Percentiles rank a stretch among this genome's conserved stretches.
These are phyloP conservation scores for Russula emetica DNA, from an alignment of 768 basidiomycete genomes.

Conservation along the genomic window DNA sequence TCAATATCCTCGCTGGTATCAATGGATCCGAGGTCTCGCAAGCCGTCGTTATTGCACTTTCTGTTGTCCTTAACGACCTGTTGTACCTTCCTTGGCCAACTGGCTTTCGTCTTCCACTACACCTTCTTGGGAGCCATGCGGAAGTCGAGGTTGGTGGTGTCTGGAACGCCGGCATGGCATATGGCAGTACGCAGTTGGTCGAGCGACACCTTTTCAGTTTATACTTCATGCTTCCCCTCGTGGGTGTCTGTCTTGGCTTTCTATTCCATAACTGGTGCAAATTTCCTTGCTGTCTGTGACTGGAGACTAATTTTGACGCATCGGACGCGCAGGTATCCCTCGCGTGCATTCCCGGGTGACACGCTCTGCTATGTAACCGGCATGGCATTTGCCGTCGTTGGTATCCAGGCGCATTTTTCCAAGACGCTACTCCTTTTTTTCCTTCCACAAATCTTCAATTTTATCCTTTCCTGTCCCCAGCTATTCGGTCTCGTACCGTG, in stretches of 20 bases:
- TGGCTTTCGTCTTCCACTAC: conserved; percentile 65
- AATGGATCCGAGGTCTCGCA: conserved; percentile 96
- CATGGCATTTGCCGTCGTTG: conserved; percentile 98
- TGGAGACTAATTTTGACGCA: background rate
- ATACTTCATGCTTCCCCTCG: conserved; percentile 95
- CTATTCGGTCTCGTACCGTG: conserved; percentile 91
- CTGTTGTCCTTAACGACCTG: conserved; percentile 87
- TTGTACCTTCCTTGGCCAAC: conserved; percentile 90
- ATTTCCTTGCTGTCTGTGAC: background rate
- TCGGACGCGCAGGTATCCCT: conserved; percentile 74
- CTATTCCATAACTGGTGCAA: conserved; percentile 94
- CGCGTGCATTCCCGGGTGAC: conserved; percentile 91
- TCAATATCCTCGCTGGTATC: conserved; percentile 97
- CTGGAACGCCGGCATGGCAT: conserved; percentile 79
- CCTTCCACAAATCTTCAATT: conserved; percentile 97
- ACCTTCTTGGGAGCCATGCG: conserved; percentile 59
- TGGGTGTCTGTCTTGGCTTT: conserved; percentile 86
- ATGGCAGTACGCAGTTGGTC: conserved; percentile 82
- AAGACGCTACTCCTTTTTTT: conserved; percentile 97
- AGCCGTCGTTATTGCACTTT: conserved; percentile 85
- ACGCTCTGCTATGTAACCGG: conserved; percentile 97
- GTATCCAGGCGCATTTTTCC: conserved; percentile 95
- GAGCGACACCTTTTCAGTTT: conserved; percentile 92
- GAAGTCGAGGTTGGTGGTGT: conserved; percentile 74
- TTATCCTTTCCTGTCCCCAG: conserved; percentile 89